A percentile compares a stretch with the other conserved stretches of the same genome.
Conservation (phyloP, 2,329 filamentous ascomycete species). For the Tolypocladium ophioglossoides region DNA sequence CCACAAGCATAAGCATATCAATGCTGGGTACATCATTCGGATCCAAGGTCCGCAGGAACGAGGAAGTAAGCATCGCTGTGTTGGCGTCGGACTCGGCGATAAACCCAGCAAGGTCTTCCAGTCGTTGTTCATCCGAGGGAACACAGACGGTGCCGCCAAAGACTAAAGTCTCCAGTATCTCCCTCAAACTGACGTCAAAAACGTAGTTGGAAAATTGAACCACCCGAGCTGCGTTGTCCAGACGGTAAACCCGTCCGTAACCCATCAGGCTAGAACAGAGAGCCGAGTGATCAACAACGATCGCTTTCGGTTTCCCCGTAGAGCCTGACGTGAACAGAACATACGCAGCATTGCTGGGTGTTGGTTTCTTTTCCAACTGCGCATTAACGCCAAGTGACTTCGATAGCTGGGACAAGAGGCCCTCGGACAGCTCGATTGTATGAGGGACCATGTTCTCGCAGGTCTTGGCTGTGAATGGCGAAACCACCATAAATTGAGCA, state of each 20-base stretch:
- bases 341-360: constrained; percentile 8
- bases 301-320: constrained; percentile 15
- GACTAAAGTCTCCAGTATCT: constrained; percentile 10
- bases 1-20: neutral
- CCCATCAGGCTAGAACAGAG: constrained; percentile 24
- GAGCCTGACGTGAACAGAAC: constrained; percentile 17
- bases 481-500: too few species aligned
- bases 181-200: constrained; percentile 34
- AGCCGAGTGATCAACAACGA: constrained; percentile 31
- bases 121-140: constrained; percentile 8
- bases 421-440: too few species aligned
- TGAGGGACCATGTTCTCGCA: too few species aligned
- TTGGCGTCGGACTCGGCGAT: neutral
- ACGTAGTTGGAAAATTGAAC: constrained; percentile 39
- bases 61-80: neutral
- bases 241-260: constrained; percentile 17
- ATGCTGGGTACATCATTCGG: neutral
- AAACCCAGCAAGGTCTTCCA: neutral
- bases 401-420: too few species aligned
- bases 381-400: too few species aligned
- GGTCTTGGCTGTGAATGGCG: too few species aligned
- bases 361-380: neutral
- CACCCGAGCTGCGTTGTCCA: neutral
- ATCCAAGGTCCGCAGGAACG: neutral
- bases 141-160: constrained; percentile 11